These are phyloP conservation scores for Selenicereus undatus DNA, from an alignment of 148 eudicot genomes.

Conservation along the genomic window DNA sequence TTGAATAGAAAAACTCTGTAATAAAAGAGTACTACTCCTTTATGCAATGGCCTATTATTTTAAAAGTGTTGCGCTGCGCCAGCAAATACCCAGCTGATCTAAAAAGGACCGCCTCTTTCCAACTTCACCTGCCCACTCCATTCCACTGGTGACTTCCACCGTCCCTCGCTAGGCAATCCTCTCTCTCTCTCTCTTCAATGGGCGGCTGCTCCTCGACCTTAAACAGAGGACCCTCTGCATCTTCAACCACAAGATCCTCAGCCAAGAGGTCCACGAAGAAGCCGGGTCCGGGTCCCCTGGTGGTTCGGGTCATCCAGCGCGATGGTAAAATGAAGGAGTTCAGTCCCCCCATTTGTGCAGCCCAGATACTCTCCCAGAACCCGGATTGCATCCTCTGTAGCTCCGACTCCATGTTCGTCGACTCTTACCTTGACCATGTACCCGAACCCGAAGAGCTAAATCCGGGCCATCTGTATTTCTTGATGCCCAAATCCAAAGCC, in stretches of 20 bases:
- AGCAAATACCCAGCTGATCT: background rate
- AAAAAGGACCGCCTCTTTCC: background rate
- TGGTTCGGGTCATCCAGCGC: slow-evolving; percentile 22
- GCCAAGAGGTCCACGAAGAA: background rate
- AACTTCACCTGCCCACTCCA: background rate
- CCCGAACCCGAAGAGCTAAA: slow-evolving; percentile 28
- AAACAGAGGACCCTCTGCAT: background rate
- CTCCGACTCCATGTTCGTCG: slow-evolving; percentile 25
- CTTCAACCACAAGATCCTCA: background rate
- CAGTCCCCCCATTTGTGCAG: slow-evolving; percentile 27
- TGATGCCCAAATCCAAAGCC: slow-evolving; percentile 21
- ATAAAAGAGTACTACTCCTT: too few species aligned
- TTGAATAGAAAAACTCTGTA: too few species aligned
- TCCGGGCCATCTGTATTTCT: slow-evolving; percentile 25
- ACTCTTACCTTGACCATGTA: slow-evolving; percentile 15
- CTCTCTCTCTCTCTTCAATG: slow-evolving; percentile 11
- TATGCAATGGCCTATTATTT: background rate
- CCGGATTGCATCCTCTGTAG: slow-evolving; percentile 27
- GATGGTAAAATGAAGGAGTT: slow-evolving; percentile 31
- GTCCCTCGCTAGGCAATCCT: too few species aligned
- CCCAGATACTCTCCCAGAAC: slow-evolving; percentile 24
- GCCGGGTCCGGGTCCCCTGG: background rate
- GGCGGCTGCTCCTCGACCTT: slow-evolving; percentile 30
- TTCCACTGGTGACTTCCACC: background rate
- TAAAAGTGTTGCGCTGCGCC: background rate